These are phyloP conservation scores for Bifiguratus adelaidae DNA, from an alignment of 192 early-diverging fungal species.

Conservation along the genomic window DNA sequence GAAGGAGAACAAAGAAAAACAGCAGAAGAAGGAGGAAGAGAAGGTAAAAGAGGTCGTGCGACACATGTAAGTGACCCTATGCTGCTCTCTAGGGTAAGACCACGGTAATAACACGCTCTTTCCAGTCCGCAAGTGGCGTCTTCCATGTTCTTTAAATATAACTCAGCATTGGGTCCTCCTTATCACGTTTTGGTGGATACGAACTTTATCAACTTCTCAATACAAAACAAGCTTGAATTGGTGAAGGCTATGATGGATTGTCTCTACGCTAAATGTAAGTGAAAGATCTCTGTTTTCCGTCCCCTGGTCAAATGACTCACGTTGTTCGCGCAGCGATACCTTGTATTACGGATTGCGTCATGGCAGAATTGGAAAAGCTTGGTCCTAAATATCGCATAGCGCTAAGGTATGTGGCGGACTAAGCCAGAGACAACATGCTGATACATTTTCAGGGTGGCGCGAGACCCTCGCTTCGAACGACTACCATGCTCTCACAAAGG, in stretches of 20 bases:
- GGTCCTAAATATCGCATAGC: constrained; percentile 95
- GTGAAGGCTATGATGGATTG: constrained; percentile 99
- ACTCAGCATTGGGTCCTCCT: constrained; percentile 88
- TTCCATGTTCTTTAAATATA: constrained; percentile 96
- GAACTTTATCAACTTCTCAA: constrained; percentile 99
- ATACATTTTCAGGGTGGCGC: constrained; percentile 51
- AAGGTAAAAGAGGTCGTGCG: constrained; percentile 59
- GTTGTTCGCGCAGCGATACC: constrained; percentile 50
- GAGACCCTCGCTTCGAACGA: constrained; percentile 96
- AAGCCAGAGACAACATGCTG: background rate
- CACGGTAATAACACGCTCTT: background rate
- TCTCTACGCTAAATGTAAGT: constrained; percentile 86
- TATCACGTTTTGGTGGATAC: constrained; percentile 96
- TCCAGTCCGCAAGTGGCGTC: constrained; percentile 82
- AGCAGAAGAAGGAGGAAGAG: constrained; percentile 51
- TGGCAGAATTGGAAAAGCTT: constrained; percentile 97
- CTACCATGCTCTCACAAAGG: constrained; percentile 95
- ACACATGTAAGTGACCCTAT: constrained; percentile 51
- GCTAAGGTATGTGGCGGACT: constrained; percentile 37
- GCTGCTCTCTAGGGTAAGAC: background rate
- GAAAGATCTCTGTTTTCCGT: background rate
- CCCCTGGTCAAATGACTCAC: background rate
- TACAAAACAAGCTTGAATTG: constrained; percentile 97
- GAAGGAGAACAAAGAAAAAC: constrained; percentile 51
- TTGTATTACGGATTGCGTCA: constrained; percentile 96